Percentiles rank a stretch among this genome's conserved stretches.
Conservation (phyloP, 108 stramenopile species). For the Asterionellopsis glacialis region DNA sequence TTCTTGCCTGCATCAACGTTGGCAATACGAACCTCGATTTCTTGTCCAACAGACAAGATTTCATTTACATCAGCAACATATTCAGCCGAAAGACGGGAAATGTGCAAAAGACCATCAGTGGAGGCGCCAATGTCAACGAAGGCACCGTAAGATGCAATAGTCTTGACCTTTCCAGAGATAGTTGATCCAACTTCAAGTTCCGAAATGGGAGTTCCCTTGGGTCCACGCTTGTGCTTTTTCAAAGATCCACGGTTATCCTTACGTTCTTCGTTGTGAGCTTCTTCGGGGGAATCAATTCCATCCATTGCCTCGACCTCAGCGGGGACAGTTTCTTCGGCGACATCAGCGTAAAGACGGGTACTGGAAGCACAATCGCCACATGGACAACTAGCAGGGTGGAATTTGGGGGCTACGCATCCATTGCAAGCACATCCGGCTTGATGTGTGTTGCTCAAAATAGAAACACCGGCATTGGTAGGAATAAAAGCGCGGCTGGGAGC, state of each 20-base stretch:
- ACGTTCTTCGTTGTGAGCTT: constrained; percentile 83
- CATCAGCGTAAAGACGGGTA: no score
- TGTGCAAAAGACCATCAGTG: constrained; percentile 91
- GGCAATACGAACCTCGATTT: constrained; percentile 84
- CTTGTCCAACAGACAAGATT: constrained; percentile 78
- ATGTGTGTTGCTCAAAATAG: no score
- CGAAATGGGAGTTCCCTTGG: constrained; percentile 57
- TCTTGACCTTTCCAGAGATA: constrained; percentile 81
- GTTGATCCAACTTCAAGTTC: constrained; percentile 82
- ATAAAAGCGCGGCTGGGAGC: no score
- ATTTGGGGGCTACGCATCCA: no score
- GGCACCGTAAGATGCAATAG: constrained; percentile 86
- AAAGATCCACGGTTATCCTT: constrained; percentile 57
- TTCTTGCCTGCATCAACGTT: constrained; percentile 83
- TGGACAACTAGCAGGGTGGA: no score
- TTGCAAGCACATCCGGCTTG: no score
- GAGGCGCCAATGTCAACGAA: constrained; percentile 92
- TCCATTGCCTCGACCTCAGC: constrained; percentile 78
- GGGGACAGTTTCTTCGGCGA: constrained; percentile 19
- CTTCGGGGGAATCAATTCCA: constrained; percentile 64
- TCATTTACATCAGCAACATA: constrained; percentile 83
- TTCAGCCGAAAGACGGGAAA: constrained; percentile 86
- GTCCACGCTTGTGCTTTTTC: constrained; percentile 57
- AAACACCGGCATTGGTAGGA: no score
- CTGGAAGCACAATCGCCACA: no score